phyloP scores from a whole-genome alignment of 169 alveolate species.

The Eimeria tenella region DNA sequence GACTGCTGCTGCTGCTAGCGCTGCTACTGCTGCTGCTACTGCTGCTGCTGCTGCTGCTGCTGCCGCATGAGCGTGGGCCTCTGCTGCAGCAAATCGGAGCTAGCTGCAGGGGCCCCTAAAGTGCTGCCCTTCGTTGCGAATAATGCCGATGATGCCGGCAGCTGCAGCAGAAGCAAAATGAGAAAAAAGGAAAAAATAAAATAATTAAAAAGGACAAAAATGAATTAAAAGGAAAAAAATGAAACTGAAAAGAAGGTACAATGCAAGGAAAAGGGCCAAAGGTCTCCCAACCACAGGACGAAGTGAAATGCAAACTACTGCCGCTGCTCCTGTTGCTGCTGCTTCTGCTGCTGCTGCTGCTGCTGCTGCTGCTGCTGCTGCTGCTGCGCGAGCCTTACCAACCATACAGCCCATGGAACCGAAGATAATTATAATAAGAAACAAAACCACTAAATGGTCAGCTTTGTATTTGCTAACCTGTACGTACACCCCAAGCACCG shows the following conservation, averaged over 20 bases:
- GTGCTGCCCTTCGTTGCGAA: slow-evolving; percentile 26
- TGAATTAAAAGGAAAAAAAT: neutral
- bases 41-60: slow-evolving; percentile 13
- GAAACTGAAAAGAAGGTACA: neutral
- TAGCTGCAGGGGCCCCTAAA: slow-evolving; percentile 50
- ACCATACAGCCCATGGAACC: slow-evolving; percentile 41
- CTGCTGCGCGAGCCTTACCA: neutral
- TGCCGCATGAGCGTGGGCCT: neutral
- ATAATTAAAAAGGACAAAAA: neutral
- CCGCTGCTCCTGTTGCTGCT: neutral
- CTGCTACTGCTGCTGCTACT: slow-evolving; percentile 19
- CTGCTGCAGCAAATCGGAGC: neutral
- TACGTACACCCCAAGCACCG: neutral
- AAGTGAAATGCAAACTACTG: neutral
- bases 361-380: neutral
- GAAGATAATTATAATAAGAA: slow-evolving; percentile 7
- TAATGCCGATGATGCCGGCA: neutral
- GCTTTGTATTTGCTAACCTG: slow-evolving; percentile 19
- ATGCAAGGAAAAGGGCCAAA: neutral
- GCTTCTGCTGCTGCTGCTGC: neutral
- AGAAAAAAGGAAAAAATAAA: neutral
- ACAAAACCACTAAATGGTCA: slow-evolving; percentile 11
- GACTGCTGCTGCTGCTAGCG: neutral
- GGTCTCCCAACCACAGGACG: neutral
- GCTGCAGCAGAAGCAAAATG: slow-evolving; percentile 1